Percentiles rank a stretch among this genome's conserved stretches.
Evolutionary conservation across 495 filamentous ascomycete genomes (phyloP).

Genomic region (Aspergillus wentii): DNA sequence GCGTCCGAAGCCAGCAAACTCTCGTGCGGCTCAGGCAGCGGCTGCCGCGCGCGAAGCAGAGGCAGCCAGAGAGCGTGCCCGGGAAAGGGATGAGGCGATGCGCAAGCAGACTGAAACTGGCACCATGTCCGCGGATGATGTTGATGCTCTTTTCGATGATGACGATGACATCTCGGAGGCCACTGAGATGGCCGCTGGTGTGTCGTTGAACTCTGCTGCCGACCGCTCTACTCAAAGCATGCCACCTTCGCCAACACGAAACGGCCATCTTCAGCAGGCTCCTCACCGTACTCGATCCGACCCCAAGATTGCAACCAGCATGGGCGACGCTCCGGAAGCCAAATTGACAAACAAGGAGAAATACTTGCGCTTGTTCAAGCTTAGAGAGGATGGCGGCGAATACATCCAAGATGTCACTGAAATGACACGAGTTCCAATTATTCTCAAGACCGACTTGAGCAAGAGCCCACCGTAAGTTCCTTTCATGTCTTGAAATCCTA

Average conservation of each 20-base stretch:
- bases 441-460: slow-evolving; percentile 93
- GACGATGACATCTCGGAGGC: slow-evolving; percentile 88
- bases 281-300: slow-evolving; percentile 90
- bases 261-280: slow-evolving; percentile 60
- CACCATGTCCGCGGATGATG: slow-evolving; percentile 83
- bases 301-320: slow-evolving; percentile 75
- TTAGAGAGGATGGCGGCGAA: slow-evolving; percentile 89
- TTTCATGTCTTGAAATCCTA: background rate
- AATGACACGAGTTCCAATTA: slow-evolving; percentile 94
- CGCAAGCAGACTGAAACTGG: slow-evolving; percentile 90
- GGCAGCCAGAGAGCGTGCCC: slow-evolving; percentile 68
- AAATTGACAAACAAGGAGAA: slow-evolving; percentile 92
- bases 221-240: slow-evolving; percentile 93
- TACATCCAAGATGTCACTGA: slow-evolving; percentile 97
- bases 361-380: slow-evolving; percentile 82
- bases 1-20: slow-evolving; percentile 67
- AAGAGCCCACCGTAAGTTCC: slow-evolving; percentile 96
- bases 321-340: slow-evolving; percentile 64
- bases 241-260: slow-evolving; percentile 83
- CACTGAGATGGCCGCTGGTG: slow-evolving; percentile 78
- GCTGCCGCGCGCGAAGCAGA: slow-evolving; percentile 75
- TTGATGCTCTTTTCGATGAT: slow-evolving; percentile 86
- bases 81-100: slow-evolving; percentile 80
- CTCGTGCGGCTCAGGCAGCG: slow-evolving; percentile 62
- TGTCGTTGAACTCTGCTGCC: slow-evolving; percentile 62